Conservation (phyloP, 2,329 filamentous ascomycete species). For the Seiridium cupressi region DNA sequence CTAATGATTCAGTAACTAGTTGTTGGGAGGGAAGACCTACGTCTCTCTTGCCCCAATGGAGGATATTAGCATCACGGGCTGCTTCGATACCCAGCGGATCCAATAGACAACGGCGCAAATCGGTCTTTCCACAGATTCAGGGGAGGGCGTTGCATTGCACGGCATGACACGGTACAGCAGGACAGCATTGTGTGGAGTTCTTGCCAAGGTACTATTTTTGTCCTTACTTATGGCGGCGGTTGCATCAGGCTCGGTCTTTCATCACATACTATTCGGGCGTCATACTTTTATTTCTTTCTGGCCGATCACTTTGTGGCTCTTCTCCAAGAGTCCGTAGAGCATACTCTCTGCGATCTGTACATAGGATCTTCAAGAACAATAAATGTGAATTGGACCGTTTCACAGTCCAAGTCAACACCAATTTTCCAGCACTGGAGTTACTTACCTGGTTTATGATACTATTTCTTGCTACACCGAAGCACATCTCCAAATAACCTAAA, state of each 20-base stretch:
- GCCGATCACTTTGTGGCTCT: conserved; percentile 9
- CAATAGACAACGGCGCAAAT: background rate
- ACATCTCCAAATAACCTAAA: too few relatives aligned
- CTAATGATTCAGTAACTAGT: conserved; percentile 19
- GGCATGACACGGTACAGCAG: conserved; percentile 4
- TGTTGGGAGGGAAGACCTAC: too few relatives aligned
- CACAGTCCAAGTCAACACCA: too few relatives aligned
- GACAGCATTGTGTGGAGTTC: conserved; percentile 9
- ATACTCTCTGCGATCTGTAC: conserved; percentile 7
- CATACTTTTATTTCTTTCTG: background rate
- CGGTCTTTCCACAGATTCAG: background rate
- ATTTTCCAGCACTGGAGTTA: too few relatives aligned
- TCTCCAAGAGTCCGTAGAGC: conserved; percentile 6
- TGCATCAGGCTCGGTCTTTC: conserved; percentile 6
- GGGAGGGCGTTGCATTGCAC: conserved; percentile 7
- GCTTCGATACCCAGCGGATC: conserved; percentile 1
- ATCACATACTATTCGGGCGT: background rate
- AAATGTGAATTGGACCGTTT: background rate
- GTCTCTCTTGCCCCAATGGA: background rate
- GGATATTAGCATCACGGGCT: background rate
- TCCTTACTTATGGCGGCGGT: background rate
- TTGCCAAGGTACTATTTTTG: conserved; percentile 3
- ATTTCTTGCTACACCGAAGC: too few relatives aligned
- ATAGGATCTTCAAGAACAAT: conserved; percentile 4
- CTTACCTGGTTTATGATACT: too few relatives aligned